Evolutionary conservation across 441 rosid genomes (phyloP).

Genomic region (Biscutella laevigata): DNA sequence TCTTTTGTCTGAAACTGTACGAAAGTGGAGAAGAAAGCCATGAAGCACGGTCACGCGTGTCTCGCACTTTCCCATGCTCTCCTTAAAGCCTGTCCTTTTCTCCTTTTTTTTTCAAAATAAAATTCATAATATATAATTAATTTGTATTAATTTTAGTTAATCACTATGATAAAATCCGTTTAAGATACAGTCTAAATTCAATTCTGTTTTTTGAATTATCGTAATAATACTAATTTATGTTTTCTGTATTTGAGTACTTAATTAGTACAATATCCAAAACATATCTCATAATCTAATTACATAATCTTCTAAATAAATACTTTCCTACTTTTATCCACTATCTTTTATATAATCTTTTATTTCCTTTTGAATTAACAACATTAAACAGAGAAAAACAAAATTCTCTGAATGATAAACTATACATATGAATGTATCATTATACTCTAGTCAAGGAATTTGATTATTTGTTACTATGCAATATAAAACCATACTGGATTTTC

Average conservation of each 20-base stretch:
- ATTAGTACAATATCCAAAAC: conserved; percentile 14
- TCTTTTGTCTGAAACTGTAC: conserved; percentile 13
- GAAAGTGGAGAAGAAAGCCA: conserved; percentile 15
- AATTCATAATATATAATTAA: neutral
- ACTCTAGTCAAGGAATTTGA: too few relatives aligned
- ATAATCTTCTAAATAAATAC: conserved; percentile 8
- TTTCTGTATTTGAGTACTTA: neutral
- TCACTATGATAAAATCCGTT: neutral
- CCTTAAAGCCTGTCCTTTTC: conserved; percentile 15
- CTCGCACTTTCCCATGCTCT: conserved; percentile 23
- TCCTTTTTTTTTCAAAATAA: neutral
- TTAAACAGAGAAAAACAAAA: too few relatives aligned
- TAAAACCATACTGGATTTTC: too few relatives aligned
- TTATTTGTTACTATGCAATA: too few relatives aligned
- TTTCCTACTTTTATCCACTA: neutral
- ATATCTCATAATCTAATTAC: conserved; percentile 2
- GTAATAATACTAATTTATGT: neutral
- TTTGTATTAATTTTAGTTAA: neutral
- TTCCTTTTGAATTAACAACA: too few relatives aligned
- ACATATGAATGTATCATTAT: too few relatives aligned
- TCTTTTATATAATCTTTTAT: too few relatives aligned
- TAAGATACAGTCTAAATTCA: neutral
- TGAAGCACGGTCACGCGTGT: conserved; percentile 33
- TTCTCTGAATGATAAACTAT: too few relatives aligned
- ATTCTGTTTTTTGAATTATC: neutral